Percentiles rank a stretch among this genome's conserved stretches.
Evolutionary conservation across 495 filamentous ascomycete species (phyloP).

Genomic region (Penicillium macrosclerotiorum): DNA sequence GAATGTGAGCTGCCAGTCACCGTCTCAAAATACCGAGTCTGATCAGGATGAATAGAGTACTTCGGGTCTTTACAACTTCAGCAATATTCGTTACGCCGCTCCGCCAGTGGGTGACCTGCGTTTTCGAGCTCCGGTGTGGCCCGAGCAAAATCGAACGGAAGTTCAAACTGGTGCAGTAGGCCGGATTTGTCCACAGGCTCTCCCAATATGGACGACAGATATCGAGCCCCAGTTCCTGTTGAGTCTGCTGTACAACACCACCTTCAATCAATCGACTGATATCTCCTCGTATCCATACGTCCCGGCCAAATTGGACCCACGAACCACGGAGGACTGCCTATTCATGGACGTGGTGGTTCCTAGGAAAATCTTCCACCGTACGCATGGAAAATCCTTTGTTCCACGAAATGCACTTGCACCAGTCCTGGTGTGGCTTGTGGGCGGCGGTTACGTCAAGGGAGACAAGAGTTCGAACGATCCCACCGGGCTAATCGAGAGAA

Average conservation of each 20-base stretch:
- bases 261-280: conserved; percentile 32
- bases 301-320: conserved; percentile 35
- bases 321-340: conserved; percentile 55
- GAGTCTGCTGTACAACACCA: conserved; percentile 26
- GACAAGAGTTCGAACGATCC: conserved; percentile 46
- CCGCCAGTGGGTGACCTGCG: conserved; percentile 52
- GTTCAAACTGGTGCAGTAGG: conserved; percentile 46
- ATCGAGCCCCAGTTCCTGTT: conserved; percentile 14
- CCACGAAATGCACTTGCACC: conserved; percentile 35
- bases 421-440: conserved; percentile 61
- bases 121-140: conserved; percentile 47
- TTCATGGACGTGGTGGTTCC: conserved; percentile 55
- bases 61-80: conserved; percentile 52
- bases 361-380: conserved; percentile 37
- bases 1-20: conserved; percentile 29
- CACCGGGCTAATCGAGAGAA: conserved; percentile 45
- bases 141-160: conserved; percentile 28
- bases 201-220: conserved; percentile 31
- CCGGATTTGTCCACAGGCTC: conserved; percentile 51
- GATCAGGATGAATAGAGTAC: conserved; percentile 11
- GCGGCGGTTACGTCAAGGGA: conserved; percentile 56
- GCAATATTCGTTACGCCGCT: conserved; percentile 58
- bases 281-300: conserved; percentile 27
- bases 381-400: conserved; percentile 14
- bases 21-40: not conserved